These are phyloP conservation scores for Xerocomellus intermedius DNA, from an alignment of 768 basidiomycete species.

Conservation along the genomic window DNA sequence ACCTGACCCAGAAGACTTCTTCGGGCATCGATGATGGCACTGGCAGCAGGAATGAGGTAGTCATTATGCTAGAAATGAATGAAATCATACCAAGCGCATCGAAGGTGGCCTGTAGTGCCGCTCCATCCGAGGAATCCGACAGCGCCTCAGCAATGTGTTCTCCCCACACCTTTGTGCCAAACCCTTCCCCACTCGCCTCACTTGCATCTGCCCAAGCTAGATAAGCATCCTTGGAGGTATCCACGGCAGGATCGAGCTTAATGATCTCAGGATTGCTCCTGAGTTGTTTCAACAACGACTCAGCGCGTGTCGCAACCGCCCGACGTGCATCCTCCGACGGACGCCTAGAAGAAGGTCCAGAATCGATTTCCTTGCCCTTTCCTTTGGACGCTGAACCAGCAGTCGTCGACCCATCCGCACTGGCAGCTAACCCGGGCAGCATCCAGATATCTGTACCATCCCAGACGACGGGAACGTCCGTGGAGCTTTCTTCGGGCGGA, in stretches of 20 bases:
- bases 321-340: conserved; percentile 42
- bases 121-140: conserved; percentile 51
- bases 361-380: conserved; percentile 37
- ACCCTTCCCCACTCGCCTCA: conserved; percentile 55
- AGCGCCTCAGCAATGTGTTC: conserved; percentile 47
- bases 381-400: conserved; percentile 26
- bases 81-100: conserved; percentile 56
- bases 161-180: conserved; percentile 50
- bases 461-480: conserved; percentile 52
- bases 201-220: conserved; percentile 58
- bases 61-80: conserved; percentile 4
- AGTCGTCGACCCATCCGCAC: conserved; percentile 16
- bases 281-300: conserved; percentile 70
- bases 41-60: conserved; percentile 31
- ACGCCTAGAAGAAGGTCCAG: conserved; percentile 27
- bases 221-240: conserved; percentile 56
- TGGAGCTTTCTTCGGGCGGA: conserved; percentile 62
- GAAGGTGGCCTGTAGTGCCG: conserved; percentile 49
- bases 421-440: conserved; percentile 43
- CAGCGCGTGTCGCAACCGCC: conserved; percentile 71
- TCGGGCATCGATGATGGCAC: conserved; percentile 66
- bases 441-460: conserved; percentile 89
- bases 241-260: conserved; percentile 69
- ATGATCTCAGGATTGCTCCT: conserved; percentile 74
- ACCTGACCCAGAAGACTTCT: conserved; percentile 80